Evolutionary conservation across 768 basidiomycete species (phyloP), one percentile per base, ranked within the genome.

Genomic region (Lactarius tabidus): DNA sequence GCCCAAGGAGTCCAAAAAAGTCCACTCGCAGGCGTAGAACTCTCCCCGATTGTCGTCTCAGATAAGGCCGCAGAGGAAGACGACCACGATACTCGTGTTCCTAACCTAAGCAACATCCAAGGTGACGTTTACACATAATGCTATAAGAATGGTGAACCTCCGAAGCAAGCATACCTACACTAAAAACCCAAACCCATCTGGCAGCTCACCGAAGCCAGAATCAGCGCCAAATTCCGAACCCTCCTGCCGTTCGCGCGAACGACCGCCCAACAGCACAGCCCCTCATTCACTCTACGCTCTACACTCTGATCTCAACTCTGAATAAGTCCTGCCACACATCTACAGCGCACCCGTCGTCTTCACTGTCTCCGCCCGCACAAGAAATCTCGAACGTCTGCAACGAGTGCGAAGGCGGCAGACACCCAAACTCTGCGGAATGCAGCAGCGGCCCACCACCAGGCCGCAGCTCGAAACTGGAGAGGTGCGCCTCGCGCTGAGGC

Each of bases 261-360:
- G 8, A 15, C 29, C 28, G n/a, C 7, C 23, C 28, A 8, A 3
- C 12, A 56, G 26, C 41, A 45, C 29, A 18, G 12, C 6, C 20
- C 31, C 41, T 55, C 43, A 39, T 48, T 26, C 8, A 36, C 36
- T 36, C 23, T 51, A 26, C 10, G 14, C 12, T 54, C 55, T 65
- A 57, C 28, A 29, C 9, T n/a, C 45, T 41, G 20, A 66, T 43
- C 33, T 66, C 65, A 4, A 66, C 48, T 36, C 56, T 48, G 56
- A 66, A 66, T 5, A 66, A 8, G 14, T 60, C 65, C 14, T 62
- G 48, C 65, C 65, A 66, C 14, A 66, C 65, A 8, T 66, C 65
- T 14, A 66, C 60, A 14, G 65, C 51, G 39, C 65, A 66, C n/a
- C 45, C 60, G 6, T 52, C 65, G 14, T 51, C 45, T 1, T 43